Conservation (phyloP, 2,329 filamentous ascomycete genomes). For the Stagonosporopsis chrysanthemi region DNA sequence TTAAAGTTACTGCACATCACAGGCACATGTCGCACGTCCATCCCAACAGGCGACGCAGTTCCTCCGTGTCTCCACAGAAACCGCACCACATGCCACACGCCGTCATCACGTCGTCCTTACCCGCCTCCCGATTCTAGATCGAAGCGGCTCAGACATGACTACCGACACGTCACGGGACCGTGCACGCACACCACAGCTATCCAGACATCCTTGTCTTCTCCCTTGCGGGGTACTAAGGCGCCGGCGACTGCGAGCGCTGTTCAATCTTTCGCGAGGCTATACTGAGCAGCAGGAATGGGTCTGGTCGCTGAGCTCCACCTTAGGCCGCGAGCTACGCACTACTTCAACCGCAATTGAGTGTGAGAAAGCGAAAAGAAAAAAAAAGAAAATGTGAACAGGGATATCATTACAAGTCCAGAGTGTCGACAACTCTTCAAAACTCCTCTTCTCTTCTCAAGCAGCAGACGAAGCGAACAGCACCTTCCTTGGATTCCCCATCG, state of each 20-base stretch:
- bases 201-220: slow-evolving; percentile 28
- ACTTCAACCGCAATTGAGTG: too few species aligned
- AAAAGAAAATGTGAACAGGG: background rate
- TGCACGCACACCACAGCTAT: slow-evolving; percentile 30
- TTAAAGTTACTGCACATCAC: too few species aligned
- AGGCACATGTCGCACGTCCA: background rate
- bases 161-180: slow-evolving; percentile 10
- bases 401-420: slow-evolving; percentile 6
- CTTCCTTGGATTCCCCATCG: slow-evolving; percentile 43
- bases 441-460: slow-evolving; percentile 19
- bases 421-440: background rate
- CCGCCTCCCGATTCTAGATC: background rate
- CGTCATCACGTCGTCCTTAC: slow-evolving; percentile 20
- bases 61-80: slow-evolving; percentile 1
- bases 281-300: slow-evolving; percentile 62
- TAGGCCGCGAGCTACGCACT: slow-evolving; percentile 30
- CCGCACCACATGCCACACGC: background rate
- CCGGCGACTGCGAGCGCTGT: slow-evolving; percentile 39
- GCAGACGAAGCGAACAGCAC: slow-evolving; percentile 48
- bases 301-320: slow-evolving; percentile 63
- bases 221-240: slow-evolving; percentile 29
- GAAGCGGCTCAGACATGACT: slow-evolving; percentile 24
- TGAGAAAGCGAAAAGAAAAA: too few species aligned
- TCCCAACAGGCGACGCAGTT: background rate
- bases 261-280: slow-evolving; percentile 60